A percentile compares a stretch with the other conserved stretches of the same genome.
Conservation (phyloP, 345 rosid genomes). For the Noccaea caerulescens region DNA sequence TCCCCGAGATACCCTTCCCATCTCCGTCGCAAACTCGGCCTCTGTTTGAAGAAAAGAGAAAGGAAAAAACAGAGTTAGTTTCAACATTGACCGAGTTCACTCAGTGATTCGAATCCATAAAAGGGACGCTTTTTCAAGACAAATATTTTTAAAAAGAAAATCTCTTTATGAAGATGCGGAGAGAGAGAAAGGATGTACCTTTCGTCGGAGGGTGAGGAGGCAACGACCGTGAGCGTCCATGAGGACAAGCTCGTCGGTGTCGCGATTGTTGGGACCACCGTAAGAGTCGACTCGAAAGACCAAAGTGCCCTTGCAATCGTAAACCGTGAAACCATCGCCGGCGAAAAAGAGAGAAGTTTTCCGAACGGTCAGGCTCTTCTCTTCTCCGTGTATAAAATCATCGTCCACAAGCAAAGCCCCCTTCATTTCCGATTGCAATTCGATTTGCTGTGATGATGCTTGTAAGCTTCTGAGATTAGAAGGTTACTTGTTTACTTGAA, state of each 20-base stretch:
- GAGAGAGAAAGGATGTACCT: conserved; percentile 50
- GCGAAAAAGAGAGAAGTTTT: conserved; percentile 86
- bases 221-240: conserved; percentile 90
- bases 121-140: not conserved
- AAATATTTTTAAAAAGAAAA: not conserved
- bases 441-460: conserved; percentile 11
- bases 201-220: conserved; percentile 83
- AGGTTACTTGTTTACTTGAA: conserved; percentile 1
- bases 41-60: conserved; percentile 43
- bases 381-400: conserved; percentile 55
- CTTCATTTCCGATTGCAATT: conserved; percentile 27
- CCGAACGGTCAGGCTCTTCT: conserved; percentile 67
- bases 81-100: not conserved
- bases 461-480: conserved; percentile 5
- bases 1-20: conserved; percentile 75
- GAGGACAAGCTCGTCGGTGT: conserved; percentile 70
- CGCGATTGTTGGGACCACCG: conserved; percentile 79
- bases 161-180: not conserved
- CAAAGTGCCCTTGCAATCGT: conserved; percentile 65
- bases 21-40: conserved; percentile 72
- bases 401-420: conserved; percentile 57
- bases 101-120: not conserved
- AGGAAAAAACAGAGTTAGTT: conserved; percentile 16
- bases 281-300: conserved; percentile 91
- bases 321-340: conserved; percentile 88